A percentile compares a stretch with the other conserved stretches of the same genome.
phyloP scores from a whole-genome alignment of 1,284 basidiomycete genomes.

The Ceratobasidium sp. region DNA sequence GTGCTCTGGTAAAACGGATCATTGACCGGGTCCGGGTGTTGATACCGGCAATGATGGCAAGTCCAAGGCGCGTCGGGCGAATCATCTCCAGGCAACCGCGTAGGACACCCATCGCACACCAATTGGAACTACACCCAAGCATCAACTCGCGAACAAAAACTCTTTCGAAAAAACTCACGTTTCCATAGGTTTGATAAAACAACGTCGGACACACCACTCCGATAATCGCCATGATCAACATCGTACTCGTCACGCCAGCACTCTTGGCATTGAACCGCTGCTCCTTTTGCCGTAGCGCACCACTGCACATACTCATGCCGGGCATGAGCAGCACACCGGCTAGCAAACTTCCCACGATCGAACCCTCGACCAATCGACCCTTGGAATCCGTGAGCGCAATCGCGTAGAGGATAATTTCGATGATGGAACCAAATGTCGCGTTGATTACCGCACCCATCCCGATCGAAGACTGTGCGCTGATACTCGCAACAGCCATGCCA shows the following conservation, averaged over 20 bases:
- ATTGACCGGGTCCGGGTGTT: slow-evolving; percentile 90
- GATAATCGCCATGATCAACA: slow-evolving; percentile 99
- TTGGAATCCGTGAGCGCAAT: slow-evolving; percentile 92
- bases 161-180: slow-evolving; percentile 69
- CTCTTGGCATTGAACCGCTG: slow-evolving; percentile 98
- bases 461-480: slow-evolving; percentile 97
- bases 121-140: slow-evolving; percentile 82
- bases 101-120: slow-evolving; percentile 91
- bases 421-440: slow-evolving; percentile 97
- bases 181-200: slow-evolving; percentile 99
- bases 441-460: slow-evolving; percentile 99
- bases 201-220: slow-evolving; percentile 95
- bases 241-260: slow-evolving; percentile 98
- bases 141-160: slow-evolving; percentile 14
- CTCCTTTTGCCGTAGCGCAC: slow-evolving; percentile 92
- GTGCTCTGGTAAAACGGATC: slow-evolving; percentile 98
- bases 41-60: slow-evolving; percentile 94
- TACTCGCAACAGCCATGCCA: slow-evolving; percentile 99
- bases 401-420: slow-evolving; percentile 95
- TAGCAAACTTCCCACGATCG: slow-evolving; percentile 93
- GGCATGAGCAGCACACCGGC: slow-evolving; percentile 98
- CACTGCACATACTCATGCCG: slow-evolving; percentile 96
- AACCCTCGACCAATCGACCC: slow-evolving; percentile 95
- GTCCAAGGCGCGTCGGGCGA: slow-evolving; percentile 73
- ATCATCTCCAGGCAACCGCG: slow-evolving; percentile 53